Evolutionary conservation across 2,329 filamentous ascomycete species (phyloP), one percentile per base, ranked within the genome.

Genomic region (Cladosporium sphaerospermum): DNA sequence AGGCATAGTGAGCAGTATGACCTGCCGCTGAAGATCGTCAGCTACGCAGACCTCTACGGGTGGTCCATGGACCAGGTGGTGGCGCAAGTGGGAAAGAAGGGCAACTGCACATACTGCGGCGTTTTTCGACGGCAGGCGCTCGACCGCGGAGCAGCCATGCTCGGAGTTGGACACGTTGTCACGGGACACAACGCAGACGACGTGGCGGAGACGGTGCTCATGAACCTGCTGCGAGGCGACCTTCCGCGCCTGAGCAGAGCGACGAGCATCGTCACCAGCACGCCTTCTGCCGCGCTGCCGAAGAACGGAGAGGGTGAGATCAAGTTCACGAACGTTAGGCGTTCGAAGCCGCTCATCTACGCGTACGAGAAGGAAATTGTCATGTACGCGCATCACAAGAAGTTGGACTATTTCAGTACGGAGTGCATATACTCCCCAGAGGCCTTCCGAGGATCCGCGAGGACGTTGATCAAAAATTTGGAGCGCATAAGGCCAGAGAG

Each of bases 21-120:
- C 1, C 95, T 99, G 86, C 83, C 88, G 0, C 75, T 99, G 45
- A 88, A 89, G 62, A 95, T 99, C 53, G 83, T 99, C 46, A 90
- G 92, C 46, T 99, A 99, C 64, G 86, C 85, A 51, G 88, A 96
- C 64, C 76, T 99, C 9, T 99, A 99, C 68, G 93, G 92, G 8
- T 99, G 93, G 93, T 96, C 91, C 1, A 99, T 99, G 93, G 93
- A 99, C 66, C 89, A 97, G 66, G 93, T 99, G 9, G 95, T 99
- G 3, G 88, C 91, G 64, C 89, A 92, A 45, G 88, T 99, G 47
- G 93, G 93, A 11, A 97, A 96, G 75, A 97, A 96, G 71, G 91
- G 92, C 31, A 99, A 99, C 71, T 99, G 93, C 78, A 99, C 95
- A 31, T 99, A 99, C 66, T 99, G 93, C 65, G 93, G 93, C 11